Evolutionary conservation across 164 flowering plant genomes (phyloP).

Genomic region (Platanus orientalis): DNA sequence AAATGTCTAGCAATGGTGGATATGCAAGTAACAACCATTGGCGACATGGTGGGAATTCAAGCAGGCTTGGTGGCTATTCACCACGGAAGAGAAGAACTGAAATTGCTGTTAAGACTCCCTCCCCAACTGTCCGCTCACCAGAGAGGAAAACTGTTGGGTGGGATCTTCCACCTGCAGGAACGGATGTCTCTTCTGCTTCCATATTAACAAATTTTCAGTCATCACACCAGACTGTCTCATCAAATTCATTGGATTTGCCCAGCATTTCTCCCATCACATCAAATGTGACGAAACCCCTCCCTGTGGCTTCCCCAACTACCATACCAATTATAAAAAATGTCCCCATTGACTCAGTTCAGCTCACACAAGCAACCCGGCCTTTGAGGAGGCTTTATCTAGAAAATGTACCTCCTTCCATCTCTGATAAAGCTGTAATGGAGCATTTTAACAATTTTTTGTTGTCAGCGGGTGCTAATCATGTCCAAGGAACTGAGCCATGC

Average conservation of each 20-base stretch:
- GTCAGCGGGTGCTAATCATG: constrained; percentile 53
- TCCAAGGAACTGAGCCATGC: constrained; percentile 74
- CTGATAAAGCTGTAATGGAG: constrained; percentile 72
- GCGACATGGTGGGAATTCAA: constrained; percentile 44
- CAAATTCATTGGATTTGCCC: constrained; percentile 22
- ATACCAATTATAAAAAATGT: constrained; percentile 22
- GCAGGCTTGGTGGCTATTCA: constrained; percentile 96
- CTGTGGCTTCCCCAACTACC: constrained; percentile 18
- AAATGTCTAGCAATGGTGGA: constrained; percentile 36
- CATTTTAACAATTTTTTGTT: constrained; percentile 55
- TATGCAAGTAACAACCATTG: constrained; percentile 36
- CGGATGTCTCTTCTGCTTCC: constrained; percentile 21
- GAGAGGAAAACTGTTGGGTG: constrained; percentile 71
- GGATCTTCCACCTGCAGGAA: constrained; percentile 64
- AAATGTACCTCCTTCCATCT: constrained; percentile 66
- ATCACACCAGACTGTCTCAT: constrained; percentile 21
- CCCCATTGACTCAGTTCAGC: constrained; percentile 64
- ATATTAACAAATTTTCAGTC: constrained; percentile 24
- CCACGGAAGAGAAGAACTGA: constrained; percentile 90
- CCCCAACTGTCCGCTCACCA: constrained; percentile 62
- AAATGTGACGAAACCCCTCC: constrained; percentile 20
- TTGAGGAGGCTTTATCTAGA: constrained; percentile 81
- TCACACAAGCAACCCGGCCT: constrained; percentile 84
- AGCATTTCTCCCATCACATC: constrained; percentile 24
- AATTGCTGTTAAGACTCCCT: constrained; percentile 65